Evolutionary conservation across 2,329 filamentous ascomycete genomes (phyloP).

Genomic region (Alternaria dauci): DNA sequence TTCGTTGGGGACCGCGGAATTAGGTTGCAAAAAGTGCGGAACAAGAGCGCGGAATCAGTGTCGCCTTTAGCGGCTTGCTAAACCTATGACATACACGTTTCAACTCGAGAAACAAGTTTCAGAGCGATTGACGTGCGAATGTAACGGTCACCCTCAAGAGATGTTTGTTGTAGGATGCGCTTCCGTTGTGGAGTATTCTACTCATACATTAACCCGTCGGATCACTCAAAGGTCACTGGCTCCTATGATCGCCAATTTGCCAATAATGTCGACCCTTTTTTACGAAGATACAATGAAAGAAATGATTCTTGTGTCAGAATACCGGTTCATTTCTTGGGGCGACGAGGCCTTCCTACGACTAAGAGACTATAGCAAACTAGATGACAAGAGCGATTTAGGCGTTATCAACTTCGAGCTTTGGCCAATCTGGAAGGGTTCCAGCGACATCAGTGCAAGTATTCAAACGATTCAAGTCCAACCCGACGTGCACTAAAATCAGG

Average conservation of each 20-base stretch:
- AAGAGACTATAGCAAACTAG: too few relatives aligned
- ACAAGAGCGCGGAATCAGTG: neutral
- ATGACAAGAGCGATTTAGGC: too few relatives aligned
- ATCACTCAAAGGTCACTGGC: neutral
- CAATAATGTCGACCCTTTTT: neutral
- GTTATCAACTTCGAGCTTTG: too few relatives aligned
- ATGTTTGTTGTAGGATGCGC: neutral
- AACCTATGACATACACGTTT: neutral
- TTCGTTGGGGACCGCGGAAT: slow-evolving; percentile 24
- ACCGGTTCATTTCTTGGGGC: neutral
- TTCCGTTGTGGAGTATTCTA: neutral
- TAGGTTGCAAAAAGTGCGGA: slow-evolving; percentile 20
- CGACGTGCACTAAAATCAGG: too few relatives aligned
- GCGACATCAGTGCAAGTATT: too few relatives aligned
- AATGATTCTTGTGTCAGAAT: neutral
- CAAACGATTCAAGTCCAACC: too few relatives aligned
- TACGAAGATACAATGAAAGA: neutral
- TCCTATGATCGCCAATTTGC: neutral
- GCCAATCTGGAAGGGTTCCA: too few relatives aligned
- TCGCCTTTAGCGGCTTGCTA: neutral
- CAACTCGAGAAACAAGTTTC: neutral
- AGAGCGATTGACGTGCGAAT: neutral
- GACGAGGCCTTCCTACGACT: neutral
- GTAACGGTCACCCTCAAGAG: neutral
- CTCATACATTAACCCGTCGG: neutral